Evolutionary conservation across 495 filamentous ascomycete species (phyloP).

Genomic region (Parathielavia appendiculata): DNA sequence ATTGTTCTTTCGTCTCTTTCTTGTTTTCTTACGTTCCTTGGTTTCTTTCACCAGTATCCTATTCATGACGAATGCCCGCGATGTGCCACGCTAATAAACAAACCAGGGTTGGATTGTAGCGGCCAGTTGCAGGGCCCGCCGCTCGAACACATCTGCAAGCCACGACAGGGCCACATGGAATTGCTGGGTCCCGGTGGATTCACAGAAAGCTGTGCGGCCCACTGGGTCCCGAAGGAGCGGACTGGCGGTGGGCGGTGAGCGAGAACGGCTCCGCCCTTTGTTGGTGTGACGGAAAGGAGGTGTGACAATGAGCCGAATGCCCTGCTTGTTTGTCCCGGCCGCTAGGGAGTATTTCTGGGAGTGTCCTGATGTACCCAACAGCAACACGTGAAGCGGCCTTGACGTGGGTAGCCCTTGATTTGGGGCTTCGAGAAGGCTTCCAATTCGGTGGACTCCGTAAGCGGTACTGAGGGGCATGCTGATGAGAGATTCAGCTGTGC

Average conservation of each 20-base stretch:
- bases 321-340: not conserved
- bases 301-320: conserved; percentile 18
- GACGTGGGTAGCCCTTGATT: conserved; percentile 10
- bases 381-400: conserved; percentile 28
- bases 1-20: too few species aligned
- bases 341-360: not conserved
- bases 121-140: conserved; percentile 23
- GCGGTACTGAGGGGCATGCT: not conserved
- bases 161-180: conserved; percentile 27
- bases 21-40: too few species aligned
- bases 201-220: conserved; percentile 7
- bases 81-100: too few species aligned
- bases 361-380: not conserved
- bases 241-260: conserved; percentile 31
- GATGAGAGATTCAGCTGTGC: not conserved
- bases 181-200: conserved; percentile 21
- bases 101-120: too few species aligned
- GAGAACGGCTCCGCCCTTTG: conserved; percentile 3
- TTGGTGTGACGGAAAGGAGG: conserved; percentile 20
- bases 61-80: too few species aligned
- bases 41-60: too few species aligned
- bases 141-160: conserved; percentile 26
- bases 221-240: conserved; percentile 17
- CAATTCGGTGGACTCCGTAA: not conserved
- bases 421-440: conserved; percentile 6